Conservation (phyloP, 2,329 filamentous ascomycete species). For the Apiospora marii region DNA sequence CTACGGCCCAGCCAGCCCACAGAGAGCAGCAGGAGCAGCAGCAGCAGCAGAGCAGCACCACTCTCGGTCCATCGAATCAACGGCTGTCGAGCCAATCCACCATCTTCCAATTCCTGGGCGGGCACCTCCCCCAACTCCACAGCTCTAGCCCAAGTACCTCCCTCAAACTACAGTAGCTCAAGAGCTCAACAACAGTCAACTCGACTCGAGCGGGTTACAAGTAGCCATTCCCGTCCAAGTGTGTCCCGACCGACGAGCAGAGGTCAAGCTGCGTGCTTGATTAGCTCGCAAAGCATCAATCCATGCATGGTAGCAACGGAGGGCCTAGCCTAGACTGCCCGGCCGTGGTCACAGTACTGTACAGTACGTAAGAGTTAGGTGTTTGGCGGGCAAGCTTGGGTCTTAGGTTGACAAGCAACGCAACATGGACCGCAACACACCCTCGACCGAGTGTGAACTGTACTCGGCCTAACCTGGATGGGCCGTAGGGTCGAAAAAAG, state of each 20-base stretch:
- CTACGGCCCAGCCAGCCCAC: neutral
- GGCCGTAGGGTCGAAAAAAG: slow-evolving; percentile 6
- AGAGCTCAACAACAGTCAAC: slow-evolving; percentile 16
- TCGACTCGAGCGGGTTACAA: slow-evolving; percentile 5
- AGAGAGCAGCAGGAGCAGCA: neutral
- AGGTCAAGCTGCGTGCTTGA: neutral
- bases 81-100: slow-evolving; percentile 10
- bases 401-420: too few species aligned
- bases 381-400: slow-evolving; percentile 1
- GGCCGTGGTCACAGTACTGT: neutral
- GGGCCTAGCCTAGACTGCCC: slow-evolving; percentile 1
- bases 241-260: neutral
- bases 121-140: slow-evolving; percentile 19
- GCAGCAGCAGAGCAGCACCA: slow-evolving; percentile 12
- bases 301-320: neutral
- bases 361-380: slow-evolving; percentile 22
- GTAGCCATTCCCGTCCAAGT: neutral
- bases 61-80: slow-evolving; percentile 19
- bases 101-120: slow-evolving; percentile 14
- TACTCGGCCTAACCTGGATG: slow-evolving; percentile 16
- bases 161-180: slow-evolving; percentile 6
- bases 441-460: slow-evolving; percentile 12
- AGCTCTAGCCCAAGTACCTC: neutral
- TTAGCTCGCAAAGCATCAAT: neutral
- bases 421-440: neutral